Percentiles rank a stretch among this genome's conserved stretches.
These are phyloP conservation scores for Apophysomyces trapeziformis DNA, from an alignment of 371 early-diverging fungal species.

Conservation along the genomic window DNA sequence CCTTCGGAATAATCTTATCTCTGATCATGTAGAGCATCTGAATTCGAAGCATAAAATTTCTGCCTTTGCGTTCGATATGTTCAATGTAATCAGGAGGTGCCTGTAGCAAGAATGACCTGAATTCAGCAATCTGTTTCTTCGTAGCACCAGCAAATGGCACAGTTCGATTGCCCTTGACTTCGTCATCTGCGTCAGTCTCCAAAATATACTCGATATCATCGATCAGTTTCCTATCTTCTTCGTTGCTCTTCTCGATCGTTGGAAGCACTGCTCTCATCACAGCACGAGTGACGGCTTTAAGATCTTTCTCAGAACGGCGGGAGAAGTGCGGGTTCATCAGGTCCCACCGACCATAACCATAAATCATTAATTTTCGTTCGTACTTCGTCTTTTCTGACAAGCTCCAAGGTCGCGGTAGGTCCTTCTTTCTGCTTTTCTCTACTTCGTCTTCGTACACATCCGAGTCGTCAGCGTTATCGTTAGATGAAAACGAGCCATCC, in stretches of 20 bases:
- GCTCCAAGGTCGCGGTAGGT: slow-evolving; percentile 69
- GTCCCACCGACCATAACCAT: slow-evolving; percentile 82
- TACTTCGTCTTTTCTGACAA: slow-evolving; percentile 76
- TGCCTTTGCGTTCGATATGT: slow-evolving; percentile 69
- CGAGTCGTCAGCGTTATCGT: slow-evolving; percentile 53
- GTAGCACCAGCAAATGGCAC: slow-evolving; percentile 68
- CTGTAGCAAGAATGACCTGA: slow-evolving; percentile 69
- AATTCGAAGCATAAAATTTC: slow-evolving; percentile 74
- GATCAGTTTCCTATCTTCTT: slow-evolving; percentile 49
- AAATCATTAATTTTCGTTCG: slow-evolving; percentile 85
- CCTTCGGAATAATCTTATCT: slow-evolving; percentile 60
- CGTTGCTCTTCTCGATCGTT: slow-evolving; percentile 40
- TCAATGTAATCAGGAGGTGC: slow-evolving; percentile 76
- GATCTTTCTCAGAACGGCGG: slow-evolving; percentile 61
- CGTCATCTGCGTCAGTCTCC: slow-evolving; percentile 38
- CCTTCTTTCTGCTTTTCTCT: slow-evolving; percentile 32
- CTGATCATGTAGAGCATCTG: slow-evolving; percentile 78
- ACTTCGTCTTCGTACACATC: slow-evolving; percentile 50
- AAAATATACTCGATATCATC: slow-evolving; percentile 50
- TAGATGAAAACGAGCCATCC: slow-evolving; percentile 44
- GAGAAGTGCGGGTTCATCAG: slow-evolving; percentile 62
- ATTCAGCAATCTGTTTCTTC: slow-evolving; percentile 65
- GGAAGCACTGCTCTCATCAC: slow-evolving; percentile 43
- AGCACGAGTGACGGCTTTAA: slow-evolving; percentile 57
- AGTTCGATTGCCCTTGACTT: slow-evolving; percentile 35